Base-by-base conservation (phyloP, 1,139 yeast species). In the Schizosaccharomyces versatilis region DNA sequence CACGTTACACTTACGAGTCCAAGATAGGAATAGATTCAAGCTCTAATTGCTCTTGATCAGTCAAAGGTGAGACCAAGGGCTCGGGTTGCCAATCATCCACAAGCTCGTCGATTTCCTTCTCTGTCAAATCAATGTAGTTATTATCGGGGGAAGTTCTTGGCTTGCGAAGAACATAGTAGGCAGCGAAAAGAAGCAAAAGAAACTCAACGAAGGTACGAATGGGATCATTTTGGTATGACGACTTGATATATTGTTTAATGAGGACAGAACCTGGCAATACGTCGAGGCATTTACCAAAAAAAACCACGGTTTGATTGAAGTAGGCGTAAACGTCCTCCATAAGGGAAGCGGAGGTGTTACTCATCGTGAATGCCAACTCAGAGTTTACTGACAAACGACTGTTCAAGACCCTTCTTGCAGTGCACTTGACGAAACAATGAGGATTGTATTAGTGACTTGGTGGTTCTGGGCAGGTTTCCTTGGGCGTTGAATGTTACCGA, bases 141-240 rank as follows among this genome's bases (percentile, higher is more conserved):
- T 80, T 75, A 63, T 81, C 80, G 61, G 80, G 82, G 61, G 88
- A 80, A 65, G 81, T 82, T 68, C 84, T 44, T 10, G 49, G 84
- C 39, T 90, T 78, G 17, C 93, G 70, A 56, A 88, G 71, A 63
- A 88, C 86, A 69, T 90, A 90, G 60, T 83, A 75, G 57, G 86
- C 71, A 7, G 95, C 97, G 68, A 88, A 84, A n/a, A 86, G 65
- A 53, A 86, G 76, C 61, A 90, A 72, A 17, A 80, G 73, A 54
- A 84, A 69, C 68, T 90, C 99, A 58, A 90, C 74, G 14, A 85
- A 65, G 1, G 97, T 84, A 62, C 98, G 77, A 58, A 85, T 75
- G 1, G 99, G 99, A 67, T 90, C 99, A 68, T 90, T 78, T 66
- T 85, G 88, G 66, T 88, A 88, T 3, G 96, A 85, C n/a, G 86